Evolutionary conservation across 768 basidiomycete species (phyloP), one percentile per base, ranked within the genome.

Genomic region (Coprinopsis marcescibilis): DNA sequence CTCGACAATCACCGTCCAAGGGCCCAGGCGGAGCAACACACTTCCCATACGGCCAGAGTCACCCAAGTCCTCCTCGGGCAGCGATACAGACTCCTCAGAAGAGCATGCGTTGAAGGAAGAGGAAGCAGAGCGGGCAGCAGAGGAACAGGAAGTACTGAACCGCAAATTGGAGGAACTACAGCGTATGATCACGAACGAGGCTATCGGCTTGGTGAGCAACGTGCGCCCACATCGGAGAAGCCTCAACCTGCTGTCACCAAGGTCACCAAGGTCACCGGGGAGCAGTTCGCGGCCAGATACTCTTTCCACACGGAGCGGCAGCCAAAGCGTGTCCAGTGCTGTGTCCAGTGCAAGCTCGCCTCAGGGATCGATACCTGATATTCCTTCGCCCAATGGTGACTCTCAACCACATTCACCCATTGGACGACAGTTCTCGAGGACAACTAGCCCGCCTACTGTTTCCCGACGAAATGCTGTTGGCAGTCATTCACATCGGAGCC

Each of bases 281-380:
- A 62, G 59, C 46, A 73, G 66, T 36, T 64, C 61, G 48, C 60
- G 58, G 27, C 64, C 55, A 46, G 68, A 69, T 38, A 69, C 58
- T 24, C 71, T 71, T 17, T 77, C 73, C 36, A 79, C 70, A 55
- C 69, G 66, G 51, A 77, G 77, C 55, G 70, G 74, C 17, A 84
- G 83, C 51, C 84, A 83, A 49, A 89, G 86, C 55, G 70, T 86
- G 7, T 43, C 41, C 4, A 43, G 41, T 19, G 41, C 41, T 41
- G 39, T 48, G 19, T 88, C 87, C 3, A 85, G 83, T 59, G 66
- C 78, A 11, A 77, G 79, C 51, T 89, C 89, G 15, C 83, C 83
- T 1, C 84, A 77, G 38, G 82, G 81, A 14, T 91, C 89, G 0
- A 85, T 89, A 27, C 86, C 85, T 1, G 85, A 86, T 13, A 89